Evolutionary conservation across 2,329 filamentous ascomycete genomes (phyloP), one percentile per base, ranked within the genome.

Genomic region (Pestalotiopsis sp.): DNA sequence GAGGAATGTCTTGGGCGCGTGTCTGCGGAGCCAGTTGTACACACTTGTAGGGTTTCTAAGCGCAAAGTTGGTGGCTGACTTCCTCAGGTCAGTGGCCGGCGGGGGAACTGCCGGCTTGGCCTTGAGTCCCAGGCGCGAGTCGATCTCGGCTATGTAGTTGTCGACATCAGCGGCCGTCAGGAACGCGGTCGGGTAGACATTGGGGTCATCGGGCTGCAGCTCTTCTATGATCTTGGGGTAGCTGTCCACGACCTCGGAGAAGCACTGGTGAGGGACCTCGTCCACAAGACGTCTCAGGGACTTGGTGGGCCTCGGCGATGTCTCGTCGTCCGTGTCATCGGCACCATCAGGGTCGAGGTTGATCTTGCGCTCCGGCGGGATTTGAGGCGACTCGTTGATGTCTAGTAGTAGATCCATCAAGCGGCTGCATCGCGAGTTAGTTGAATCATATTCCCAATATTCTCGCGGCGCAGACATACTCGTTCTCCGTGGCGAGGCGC

Each of bases 1-100:
- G 23, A 97, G 82, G 82, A 97, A 95, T 63, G 94, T 91, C 79
- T 95, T 91, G 3, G 94, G 93, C 69, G 93, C 91, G 79, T 97
- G 87, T 77, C 93, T 91, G 71, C 93, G 89, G 13, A 99, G 88
- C 96, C 96, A 99, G 79, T 97, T 98, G 82, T 97, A 97, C 3
- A 97, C 95, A 69, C 93, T 97, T 57, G 94, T 93, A 0, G 95
- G 94, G 78, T 98, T 98, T 65, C 88, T 88, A 27, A 94, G 80
- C 36, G 86, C 85, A 64, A 86, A 77, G 81, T 86, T 80, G 77
- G 80, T 78, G 73, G 74, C 76, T 65, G 76, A 61, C 14, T 31
- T 65, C 68, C 78, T 77, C 27, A 70, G 77, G 52, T 81, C 76
- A 60, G 78, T 72, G 67, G 80, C 81, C 57, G 83, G 81, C 4